A percentile compares a stretch with the other conserved stretches of the same genome.
Evolutionary conservation across 176 grass and related monocot species (phyloP).

Genomic region (Aegilops tauschii): DNA sequence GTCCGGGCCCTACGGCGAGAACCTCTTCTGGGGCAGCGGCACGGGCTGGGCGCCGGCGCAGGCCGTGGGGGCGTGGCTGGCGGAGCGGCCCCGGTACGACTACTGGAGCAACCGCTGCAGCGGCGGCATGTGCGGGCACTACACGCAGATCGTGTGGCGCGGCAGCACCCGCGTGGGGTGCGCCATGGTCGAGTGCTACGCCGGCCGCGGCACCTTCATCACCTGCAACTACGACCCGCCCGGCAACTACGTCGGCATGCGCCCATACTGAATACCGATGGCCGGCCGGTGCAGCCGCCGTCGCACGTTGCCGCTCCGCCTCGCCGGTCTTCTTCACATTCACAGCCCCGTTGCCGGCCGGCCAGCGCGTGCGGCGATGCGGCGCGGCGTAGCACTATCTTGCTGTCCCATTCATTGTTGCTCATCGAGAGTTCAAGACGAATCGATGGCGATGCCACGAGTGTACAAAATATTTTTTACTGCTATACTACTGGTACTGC

Average conservation of each 20-base stretch:
- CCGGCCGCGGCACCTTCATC: constrained; percentile 45
- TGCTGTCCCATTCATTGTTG: background rate
- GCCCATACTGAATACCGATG: constrained; percentile 35
- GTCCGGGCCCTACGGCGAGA: constrained; percentile 73
- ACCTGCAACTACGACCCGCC: constrained; percentile 86
- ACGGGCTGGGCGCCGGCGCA: constrained; percentile 50
- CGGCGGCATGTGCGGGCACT: constrained; percentile 69
- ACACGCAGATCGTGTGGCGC: constrained; percentile 84
- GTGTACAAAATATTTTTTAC: constrained; percentile 32
- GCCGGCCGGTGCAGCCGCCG: no score
- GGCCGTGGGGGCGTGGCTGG: constrained; percentile 62
- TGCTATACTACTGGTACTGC: background rate
- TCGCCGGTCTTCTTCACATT: no score
- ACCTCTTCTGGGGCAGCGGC: constrained; percentile 88
- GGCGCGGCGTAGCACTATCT: background rate
- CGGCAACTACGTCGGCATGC: constrained; percentile 61
- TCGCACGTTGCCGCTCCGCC: no score
- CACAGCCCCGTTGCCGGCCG: background rate
- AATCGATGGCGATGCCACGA: constrained; percentile 21
- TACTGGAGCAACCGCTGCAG: constrained; percentile 68
- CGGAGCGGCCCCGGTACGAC: constrained; percentile 58
- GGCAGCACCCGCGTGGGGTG: constrained; percentile 36
- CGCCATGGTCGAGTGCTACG: constrained; percentile 53
- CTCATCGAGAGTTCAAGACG: background rate
- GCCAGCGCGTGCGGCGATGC: background rate